Conservation (phyloP, 129 eudicot species). For the Flaveria trinervia region DNA sequence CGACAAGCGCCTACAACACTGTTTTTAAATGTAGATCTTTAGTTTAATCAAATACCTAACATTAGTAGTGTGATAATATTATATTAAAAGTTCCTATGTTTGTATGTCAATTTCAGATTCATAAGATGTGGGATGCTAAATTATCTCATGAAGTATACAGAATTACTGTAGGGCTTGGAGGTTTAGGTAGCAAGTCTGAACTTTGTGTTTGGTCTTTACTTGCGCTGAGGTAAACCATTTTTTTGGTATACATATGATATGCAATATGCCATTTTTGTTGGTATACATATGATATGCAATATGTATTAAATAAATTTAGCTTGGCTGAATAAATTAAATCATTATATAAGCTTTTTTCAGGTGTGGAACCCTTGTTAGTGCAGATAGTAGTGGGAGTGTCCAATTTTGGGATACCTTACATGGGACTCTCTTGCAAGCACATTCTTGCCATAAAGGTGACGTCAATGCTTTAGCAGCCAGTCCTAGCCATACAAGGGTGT, state of each 20-base stretch:
- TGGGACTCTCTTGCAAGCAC: slow-evolving; percentile 89
- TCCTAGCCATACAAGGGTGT: slow-evolving; percentile 73
- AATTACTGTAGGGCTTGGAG: slow-evolving; percentile 88
- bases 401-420: slow-evolving; percentile 83
- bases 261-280: neutral
- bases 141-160: slow-evolving; percentile 73
- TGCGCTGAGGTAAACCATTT: slow-evolving; percentile 62
- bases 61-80: neutral
- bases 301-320: too few species aligned
- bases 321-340: too few species aligned
- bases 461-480: slow-evolving; percentile 83
- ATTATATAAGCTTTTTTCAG: slow-evolving; percentile 40
- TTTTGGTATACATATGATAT: slow-evolving; percentile 7
- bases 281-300: slow-evolving; percentile 8
- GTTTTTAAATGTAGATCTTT: neutral
- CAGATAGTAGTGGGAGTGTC: slow-evolving; percentile 90
- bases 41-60: neutral
- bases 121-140: slow-evolving; percentile 90
- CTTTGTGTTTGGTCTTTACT: slow-evolving; percentile 90
- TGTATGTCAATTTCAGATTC: slow-evolving; percentile 45
- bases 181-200: slow-evolving; percentile 70
- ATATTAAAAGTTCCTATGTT: too few species aligned
- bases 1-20: too few species aligned
- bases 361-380: slow-evolving; percentile 89
- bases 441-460: slow-evolving; percentile 80